phyloP scores from a whole-genome alignment of 2,329 filamentous ascomycete genomes.

The Fulvia fulva region DNA sequence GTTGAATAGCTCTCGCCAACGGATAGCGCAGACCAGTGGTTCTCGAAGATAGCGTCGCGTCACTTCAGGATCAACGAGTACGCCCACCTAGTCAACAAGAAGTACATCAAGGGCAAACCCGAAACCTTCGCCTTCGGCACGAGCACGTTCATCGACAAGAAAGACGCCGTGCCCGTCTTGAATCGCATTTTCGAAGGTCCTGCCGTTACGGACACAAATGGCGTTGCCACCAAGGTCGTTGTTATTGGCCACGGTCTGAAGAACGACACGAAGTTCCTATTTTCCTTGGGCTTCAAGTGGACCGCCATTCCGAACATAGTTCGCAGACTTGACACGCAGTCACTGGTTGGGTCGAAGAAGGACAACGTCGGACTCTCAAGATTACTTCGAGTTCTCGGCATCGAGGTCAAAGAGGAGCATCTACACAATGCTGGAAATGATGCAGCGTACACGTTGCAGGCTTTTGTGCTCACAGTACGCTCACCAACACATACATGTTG shows the following conservation, averaged over 20 bases:
- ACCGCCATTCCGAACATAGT: slow-evolving; percentile 51
- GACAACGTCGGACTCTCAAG: slow-evolving; percentile 42
- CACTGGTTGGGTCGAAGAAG: slow-evolving; percentile 63
- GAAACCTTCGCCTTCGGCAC: slow-evolving; percentile 69
- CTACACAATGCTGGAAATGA: slow-evolving; percentile 21
- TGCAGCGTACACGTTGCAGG: slow-evolving; percentile 17
- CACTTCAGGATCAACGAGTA: slow-evolving; percentile 77
- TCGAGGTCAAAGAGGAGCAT: slow-evolving; percentile 40
- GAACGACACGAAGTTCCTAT: slow-evolving; percentile 66
- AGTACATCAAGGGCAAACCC: slow-evolving; percentile 69
- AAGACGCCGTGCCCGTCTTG: slow-evolving; percentile 36
- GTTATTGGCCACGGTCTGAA: slow-evolving; percentile 75
- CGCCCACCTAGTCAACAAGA: slow-evolving; percentile 59
- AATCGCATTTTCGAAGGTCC: slow-evolving; percentile 54
- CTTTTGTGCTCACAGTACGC: slow-evolving; percentile 6
- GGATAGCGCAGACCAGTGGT: slow-evolving; percentile 33
- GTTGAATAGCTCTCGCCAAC: slow-evolving; percentile 10
- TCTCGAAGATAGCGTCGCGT: slow-evolving; percentile 11
- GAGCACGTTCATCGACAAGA: slow-evolving; percentile 46
- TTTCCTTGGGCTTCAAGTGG: slow-evolving; percentile 59
- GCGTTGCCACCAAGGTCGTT: slow-evolving; percentile 48
- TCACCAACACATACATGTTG: not conserved
- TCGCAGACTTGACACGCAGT: slow-evolving; percentile 57
- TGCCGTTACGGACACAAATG: too few species aligned
- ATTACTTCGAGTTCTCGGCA: slow-evolving; percentile 58